Conservation (phyloP, 345 rosid genomes). For the Eucalyptus tenuipes region DNA sequence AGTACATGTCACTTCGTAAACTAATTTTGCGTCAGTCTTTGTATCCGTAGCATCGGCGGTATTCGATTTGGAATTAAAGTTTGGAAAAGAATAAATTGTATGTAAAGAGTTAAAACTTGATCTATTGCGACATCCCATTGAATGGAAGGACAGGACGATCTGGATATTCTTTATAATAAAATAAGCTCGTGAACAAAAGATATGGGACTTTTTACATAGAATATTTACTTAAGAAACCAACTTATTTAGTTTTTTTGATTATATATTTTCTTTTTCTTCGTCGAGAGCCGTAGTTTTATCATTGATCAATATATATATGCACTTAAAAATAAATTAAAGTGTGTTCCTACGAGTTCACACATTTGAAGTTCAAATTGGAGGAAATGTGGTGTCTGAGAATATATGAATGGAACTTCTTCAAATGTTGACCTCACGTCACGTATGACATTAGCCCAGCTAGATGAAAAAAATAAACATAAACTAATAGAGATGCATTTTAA, state of each 20-base stretch:
- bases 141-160: background rate
- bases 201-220: background rate
- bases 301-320: background rate
- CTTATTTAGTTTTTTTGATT: background rate
- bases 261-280: background rate
- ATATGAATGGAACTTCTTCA: background rate
- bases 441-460: background rate
- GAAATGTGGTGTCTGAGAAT: background rate
- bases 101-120: background rate
- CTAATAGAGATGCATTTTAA: background rate
- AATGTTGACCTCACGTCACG: background rate
- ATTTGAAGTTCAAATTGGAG: background rate
- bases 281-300: background rate
- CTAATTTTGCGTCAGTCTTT: background rate
- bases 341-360: background rate
- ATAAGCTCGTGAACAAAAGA: background rate
- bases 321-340: background rate
- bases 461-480: background rate
- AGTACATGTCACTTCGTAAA: background rate
- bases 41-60: background rate
- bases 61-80: background rate
- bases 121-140: background rate
- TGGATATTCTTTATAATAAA: background rate
- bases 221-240: background rate
- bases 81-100: background rate